Conservation (phyloP, 305 asterid species). For the Striga hermonthica region DNA sequence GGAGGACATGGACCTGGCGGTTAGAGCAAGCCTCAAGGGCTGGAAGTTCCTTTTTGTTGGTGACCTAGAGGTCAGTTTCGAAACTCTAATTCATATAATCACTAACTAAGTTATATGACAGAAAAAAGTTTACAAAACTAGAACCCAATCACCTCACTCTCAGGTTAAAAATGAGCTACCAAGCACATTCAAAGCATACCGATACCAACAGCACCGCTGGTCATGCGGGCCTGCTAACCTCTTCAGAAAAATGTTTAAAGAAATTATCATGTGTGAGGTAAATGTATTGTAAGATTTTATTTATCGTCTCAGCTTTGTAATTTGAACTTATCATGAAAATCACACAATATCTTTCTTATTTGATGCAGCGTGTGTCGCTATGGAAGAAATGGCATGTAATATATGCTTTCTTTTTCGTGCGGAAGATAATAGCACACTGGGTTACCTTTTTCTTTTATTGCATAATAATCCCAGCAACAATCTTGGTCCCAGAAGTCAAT, state of each 20-base stretch:
- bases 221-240: conserved; percentile 82
- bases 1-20: conserved; percentile 58
- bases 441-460: conserved; percentile 50
- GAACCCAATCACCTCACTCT: conserved; percentile 18
- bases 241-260: conserved; percentile 61
- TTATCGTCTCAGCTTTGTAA: background rate
- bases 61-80: conserved; percentile 37
- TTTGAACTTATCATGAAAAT: conserved; percentile 8
- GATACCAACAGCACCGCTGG: conserved; percentile 74
- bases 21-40: conserved; percentile 50
- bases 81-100: background rate
- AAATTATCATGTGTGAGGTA: conserved; percentile 58
- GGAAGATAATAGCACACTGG: conserved; percentile 57
- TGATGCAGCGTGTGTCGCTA: conserved; percentile 62
- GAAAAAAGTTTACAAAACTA: background rate
- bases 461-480: conserved; percentile 40
- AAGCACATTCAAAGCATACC: conserved; percentile 65
- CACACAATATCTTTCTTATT: conserved; percentile 3
- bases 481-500: conserved; percentile 42
- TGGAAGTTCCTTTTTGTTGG: conserved; percentile 55
- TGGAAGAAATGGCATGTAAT: conserved; percentile 64
- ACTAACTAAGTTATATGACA: background rate
- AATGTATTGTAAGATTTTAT: conserved; percentile 11
- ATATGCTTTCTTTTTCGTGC: conserved; percentile 51
- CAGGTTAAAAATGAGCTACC: conserved; percentile 64